Evolutionary conservation across 345 rosid genomes (phyloP), one percentile per base, ranked within the genome.

Genomic region (Cardamine resedifolia): DNA sequence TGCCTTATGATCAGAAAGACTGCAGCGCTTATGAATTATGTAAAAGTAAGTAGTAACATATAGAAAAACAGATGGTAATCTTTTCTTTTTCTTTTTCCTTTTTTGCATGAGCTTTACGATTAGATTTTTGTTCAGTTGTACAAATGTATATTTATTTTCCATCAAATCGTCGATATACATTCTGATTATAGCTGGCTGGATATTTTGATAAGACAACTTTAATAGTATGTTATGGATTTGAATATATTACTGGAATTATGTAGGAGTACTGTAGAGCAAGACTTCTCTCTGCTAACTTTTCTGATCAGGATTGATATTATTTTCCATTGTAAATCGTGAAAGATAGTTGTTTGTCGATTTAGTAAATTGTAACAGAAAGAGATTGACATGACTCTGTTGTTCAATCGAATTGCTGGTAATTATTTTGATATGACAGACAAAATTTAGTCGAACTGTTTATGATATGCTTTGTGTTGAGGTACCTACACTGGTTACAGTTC

Each of bases 1-100:
- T 96, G 98, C 86, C 90, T 96, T 51, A 88, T 92, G 98, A 63
- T 90, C 78, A 90, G 99, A 77, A 96, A 88, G 86, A 88, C 97
- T 15, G 84, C 94, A n/a, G 85, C 88, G 38, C 96, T 96, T 59
- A 88, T 92, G 94, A 87, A 83, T 71, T 96, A 92, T 68, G 95
- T 96, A 57, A 91, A 90, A 82, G 98, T 92, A 77, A 86, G 89
- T 77, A 56, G 51, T 38, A 14, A 12, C 51, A 26, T 33, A 7
- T 56, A 2, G 24, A 20, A 10, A 47, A 69, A 27, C 4, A 7
- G 66, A 34, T 53, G 69, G 66, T 64, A 36, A 20, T 16, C 57
- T 39, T 50, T n/a, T 43, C 53, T 18, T 56, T 63, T 23, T 28
- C 10, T 31, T 58, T 56, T 20, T 20, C 18, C 14, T 50, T 39